Evolutionary conservation across 768 basidiomycete species (phyloP), one percentile per base, ranked within the genome.

Genomic region (Boletales sp.): DNA sequence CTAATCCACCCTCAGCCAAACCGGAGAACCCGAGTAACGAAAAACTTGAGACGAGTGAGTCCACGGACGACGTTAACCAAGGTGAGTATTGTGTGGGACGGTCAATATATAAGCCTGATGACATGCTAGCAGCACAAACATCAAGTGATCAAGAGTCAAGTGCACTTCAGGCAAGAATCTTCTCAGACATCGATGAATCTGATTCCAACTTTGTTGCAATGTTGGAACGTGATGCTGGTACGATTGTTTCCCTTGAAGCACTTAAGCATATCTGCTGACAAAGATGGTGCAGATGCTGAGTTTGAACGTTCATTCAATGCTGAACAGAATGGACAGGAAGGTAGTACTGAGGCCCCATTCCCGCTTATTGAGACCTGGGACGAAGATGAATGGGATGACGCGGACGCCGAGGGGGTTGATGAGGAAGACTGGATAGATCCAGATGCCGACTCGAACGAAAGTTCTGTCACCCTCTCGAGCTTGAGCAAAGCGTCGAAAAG

Each of bases 381-480:
- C 24, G 62, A 66, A 19, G 67, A 68, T 30, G 62, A 66, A 24
- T 69, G 67, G 56, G 53, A 61, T 35, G 62, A 69, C 27, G 57
- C 64, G 13, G 74, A 73, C 40, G 76, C 69, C n/a, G 79, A 78
- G 49, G 76, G 70, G 34, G 81, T 76, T 29, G 64, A 66, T 12
- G 72, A 75, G 19, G 65, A 64, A 35, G 65, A 64, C 17, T 80
- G 77, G 77, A 72, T 70, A 44, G 73, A 76, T 40, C 70, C 74
- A 24, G 78, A 78, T 27, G 70, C 74, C 13, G 66, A 64, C 8
- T 80, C 78, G 14, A 76, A 75, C 50, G 68, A 79, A 48, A 84
- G 77, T 40, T 82, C 78, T 15, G 67, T 73, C 42, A 81, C 82
- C 2, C 66, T 83, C 43, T 81, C 80, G 12, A 83, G 81, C 43